Percentiles rank a stretch among this genome's conserved stretches.
Evolutionary conservation across 2,329 filamentous ascomycete genomes (phyloP).

Genomic region (Purpureocillium takamizusanense): DNA sequence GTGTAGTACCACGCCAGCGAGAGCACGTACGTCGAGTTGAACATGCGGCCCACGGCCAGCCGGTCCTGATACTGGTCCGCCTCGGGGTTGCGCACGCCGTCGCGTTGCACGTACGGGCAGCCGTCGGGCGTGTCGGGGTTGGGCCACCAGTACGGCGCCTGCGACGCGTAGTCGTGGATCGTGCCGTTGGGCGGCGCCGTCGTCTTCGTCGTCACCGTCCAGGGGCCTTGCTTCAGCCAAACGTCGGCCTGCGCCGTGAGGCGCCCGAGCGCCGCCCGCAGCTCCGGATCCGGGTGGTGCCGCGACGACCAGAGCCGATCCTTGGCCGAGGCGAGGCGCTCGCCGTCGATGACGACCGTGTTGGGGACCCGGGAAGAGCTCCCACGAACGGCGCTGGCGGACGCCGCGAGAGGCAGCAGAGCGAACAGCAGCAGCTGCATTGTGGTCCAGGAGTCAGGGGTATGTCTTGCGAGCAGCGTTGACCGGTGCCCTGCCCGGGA

Average conservation of each 20-base stretch:
- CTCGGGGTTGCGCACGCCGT: constrained; percentile 17
- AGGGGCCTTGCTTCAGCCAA: constrained; percentile 16
- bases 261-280: constrained; percentile 4
- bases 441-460: too few species aligned
- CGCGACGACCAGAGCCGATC: neutral
- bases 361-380: constrained; percentile 1
- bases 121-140: constrained; percentile 9
- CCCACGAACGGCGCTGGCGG: too few species aligned
- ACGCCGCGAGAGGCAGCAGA: too few species aligned
- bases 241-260: constrained; percentile 10
- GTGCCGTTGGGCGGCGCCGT: constrained; percentile 10
- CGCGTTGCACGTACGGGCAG: constrained; percentile 14
- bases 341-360: constrained; percentile 9
- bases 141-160: constrained; percentile 16
- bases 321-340: constrained; percentile 5
- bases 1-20: constrained; percentile 19
- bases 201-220: constrained; percentile 14
- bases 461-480: too few species aligned
- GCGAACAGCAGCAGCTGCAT: too few species aligned
- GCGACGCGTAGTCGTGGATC: constrained; percentile 14
- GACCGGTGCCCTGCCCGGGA: too few species aligned
- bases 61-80: constrained; percentile 13
- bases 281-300: neutral
- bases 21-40: constrained; percentile 14
- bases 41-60: constrained; percentile 12